Base-by-base conservation (phyloP, 441 rosid genomes). In the Breynia disticha region DNA sequence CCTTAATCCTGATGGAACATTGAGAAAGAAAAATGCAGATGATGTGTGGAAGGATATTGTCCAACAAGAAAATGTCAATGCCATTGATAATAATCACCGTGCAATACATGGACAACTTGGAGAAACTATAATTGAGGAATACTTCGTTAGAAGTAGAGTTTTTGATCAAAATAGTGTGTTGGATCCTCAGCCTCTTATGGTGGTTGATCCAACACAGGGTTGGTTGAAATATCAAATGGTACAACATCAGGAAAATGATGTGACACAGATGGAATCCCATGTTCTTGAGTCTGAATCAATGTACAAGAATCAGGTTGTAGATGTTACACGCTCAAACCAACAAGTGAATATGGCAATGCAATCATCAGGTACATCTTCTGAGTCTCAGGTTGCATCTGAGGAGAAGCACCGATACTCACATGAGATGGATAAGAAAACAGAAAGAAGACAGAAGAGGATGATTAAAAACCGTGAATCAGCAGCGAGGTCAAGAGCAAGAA, bases 381-480 rank as follows among this genome's bases (percentile, higher is more conserved):
- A 79, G 19, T 46, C 71, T 2, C 48, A 82, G 0, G 60, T 35
- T 61, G 59, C 54, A 56, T 53, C 46, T 21, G 62, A 71, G 43
- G 71, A 66, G 38, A 73, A 67, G 54, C 54, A 66, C 45, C 64
- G 48, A 11, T 45, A 57, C 48, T 16, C 67, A 39, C 21, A 66
- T 22, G 88, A 76, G 38, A 18, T 50, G 0, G 91, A 90, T 62
- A 68, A 83, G 15, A 76, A 76, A 19, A 79, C 79, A 37, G 98
- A 90, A 72, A 75, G 95, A 41, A 75, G 93, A 62, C 96, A 83
- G 35, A 82, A 89, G 0, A 72, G 96, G 61, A 90, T 90, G 96
- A 90, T 90, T 10, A 87, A 90, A 76, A 90, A 90, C 55, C 73
- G 93, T 5, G 98, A 90, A 57, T 90, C 98, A 0, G 98, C 96